Evolutionary conservation across 495 filamentous ascomycete species (phyloP), one percentile per base, ranked within the genome.

Genomic region (Hypoxylon perforatum): DNA sequence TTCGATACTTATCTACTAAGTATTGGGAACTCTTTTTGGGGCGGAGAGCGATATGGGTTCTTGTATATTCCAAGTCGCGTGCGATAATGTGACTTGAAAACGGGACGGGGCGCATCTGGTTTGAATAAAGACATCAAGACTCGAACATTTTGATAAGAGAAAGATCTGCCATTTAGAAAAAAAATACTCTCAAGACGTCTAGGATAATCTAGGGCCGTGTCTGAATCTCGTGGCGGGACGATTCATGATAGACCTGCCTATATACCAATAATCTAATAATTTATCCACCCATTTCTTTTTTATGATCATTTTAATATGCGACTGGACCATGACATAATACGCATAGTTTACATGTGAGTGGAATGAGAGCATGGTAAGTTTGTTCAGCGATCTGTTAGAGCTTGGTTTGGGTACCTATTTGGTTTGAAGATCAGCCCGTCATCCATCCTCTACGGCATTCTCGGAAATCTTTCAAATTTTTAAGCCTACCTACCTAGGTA

Each of bases 51-150:
- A 38, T 28, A 46, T 49, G 49, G 47, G 47, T 62, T 36, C 30
- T 61, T 73, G 67, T 74, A 74, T 74, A 70, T 72, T 68, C 70
- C 48, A 52, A 63, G 35, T 56, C 47, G 36, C 54, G 57, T 22
- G 30, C 49, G 53, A 17, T 55, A 15, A 25, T 51, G 36, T 45
- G 25, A 12, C 18, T 58, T 14, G 4, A 49, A 50, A 23, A 55
- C 38, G n/a, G 44, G 48, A 69, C 18, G 50, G 42, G 57, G 62
- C 61, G 67, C 30, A 62, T 62, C 49, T 60, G 49, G 65, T 23
- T 57, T 63, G 46, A 50, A 23, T 50, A 57, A 42, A 54, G 52
- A 28, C 25, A 28, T 3, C 25, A 58, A 28, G 48, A 55, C 45
- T 38, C 35, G 30, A 57, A 33, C 30, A 36, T 62, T 54, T 50